Base-by-base conservation (phyloP, 2,329 filamentous ascomycete species). In the Mycosphaerelloides madeirae region DNA sequence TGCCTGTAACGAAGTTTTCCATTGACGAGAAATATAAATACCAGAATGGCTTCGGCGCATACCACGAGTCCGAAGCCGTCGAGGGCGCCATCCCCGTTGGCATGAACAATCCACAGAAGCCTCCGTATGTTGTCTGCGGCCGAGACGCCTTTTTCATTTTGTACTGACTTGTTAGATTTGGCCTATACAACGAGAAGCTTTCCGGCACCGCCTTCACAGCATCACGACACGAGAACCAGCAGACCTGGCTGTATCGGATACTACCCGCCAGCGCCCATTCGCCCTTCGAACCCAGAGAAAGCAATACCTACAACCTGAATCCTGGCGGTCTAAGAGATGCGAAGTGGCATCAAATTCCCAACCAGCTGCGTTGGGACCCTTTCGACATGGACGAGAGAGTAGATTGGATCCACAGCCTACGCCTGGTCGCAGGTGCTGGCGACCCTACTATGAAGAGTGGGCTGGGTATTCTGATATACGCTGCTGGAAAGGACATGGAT, bases 91-190 rank as follows among this genome's bases (percentile, higher is more conserved):
- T 91, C 4, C 87, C 88, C 7, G 62, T 87, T 46, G 87, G 78
- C 38, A 78, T 83, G 32, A 95, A 94, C 72, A 87, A 85, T 2
- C 88, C 88, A 0, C 87, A 94, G 64, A 87, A 88, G 61, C 82
- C 82, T 0, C 36, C 77, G 85, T 0, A 25, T 25, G 22, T 25
- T 9, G 22, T 25, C 22, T 25, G 22, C 5, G 5, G 9, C 9
- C 5, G 6, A 25, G 22, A 25, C 22, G 6, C 22, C 6, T n/a
- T n/a, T n/a, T n/a, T 25, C 22, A 25, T 6, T 25, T 5, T 5
- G 5, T 9, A 25, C 22, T 25, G 22, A 25, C 22, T 9, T 5
- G 9, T 9, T 25, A 25, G 22, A 25, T 80, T 81, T 53, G 87
- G 87, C 1, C 79, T 95, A 20, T 93, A 93, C 68, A 81, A 87